phyloP scores from a whole-genome alignment of 169 alveolate genomes.

The Plasmodium reichenowi region DNA sequence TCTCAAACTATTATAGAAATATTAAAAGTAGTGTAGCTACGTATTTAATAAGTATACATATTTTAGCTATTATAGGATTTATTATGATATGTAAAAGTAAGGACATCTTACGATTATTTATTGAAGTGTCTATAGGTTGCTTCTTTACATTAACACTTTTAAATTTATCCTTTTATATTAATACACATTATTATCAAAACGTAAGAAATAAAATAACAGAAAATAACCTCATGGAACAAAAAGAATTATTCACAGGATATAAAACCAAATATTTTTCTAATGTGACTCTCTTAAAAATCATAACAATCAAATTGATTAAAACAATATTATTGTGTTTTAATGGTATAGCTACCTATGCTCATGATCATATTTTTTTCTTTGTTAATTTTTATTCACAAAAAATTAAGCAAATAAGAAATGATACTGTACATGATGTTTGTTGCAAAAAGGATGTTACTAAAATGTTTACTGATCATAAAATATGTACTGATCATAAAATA shows the following conservation, averaged over 20 bases:
- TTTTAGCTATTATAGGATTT: constrained; percentile 44
- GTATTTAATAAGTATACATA: constrained; percentile 40
- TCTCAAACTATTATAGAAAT: constrained; percentile 53
- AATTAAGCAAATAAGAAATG: constrained; percentile 33
- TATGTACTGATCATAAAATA: neutral
- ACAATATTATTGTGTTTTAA: constrained; percentile 49
- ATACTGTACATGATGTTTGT: neutral
- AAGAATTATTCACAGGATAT: constrained; percentile 7
- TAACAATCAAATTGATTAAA: constrained; percentile 39
- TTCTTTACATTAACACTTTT: constrained; percentile 47
- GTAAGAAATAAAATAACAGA: constrained; percentile 22
- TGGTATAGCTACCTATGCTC: constrained; percentile 66
- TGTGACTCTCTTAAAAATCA: constrained; percentile 60
- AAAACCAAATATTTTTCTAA: constrained; percentile 50
- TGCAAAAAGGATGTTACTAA: neutral
- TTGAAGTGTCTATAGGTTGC: constrained; percentile 36
- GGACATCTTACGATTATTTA: constrained; percentile 35
- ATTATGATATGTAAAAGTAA: constrained; percentile 71
- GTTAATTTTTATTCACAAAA: constrained; percentile 62
- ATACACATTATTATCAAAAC: constrained; percentile 25
- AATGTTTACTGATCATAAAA: no score
- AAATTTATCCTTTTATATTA: constrained; percentile 49
- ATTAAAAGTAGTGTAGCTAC: constrained; percentile 58
- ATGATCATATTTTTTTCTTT: constrained; percentile 60
- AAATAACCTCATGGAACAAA: constrained; percentile 20